These are phyloP conservation scores for Salvia sclarea DNA, from an alignment of 305 asterid genomes.

Conservation along the genomic window DNA sequence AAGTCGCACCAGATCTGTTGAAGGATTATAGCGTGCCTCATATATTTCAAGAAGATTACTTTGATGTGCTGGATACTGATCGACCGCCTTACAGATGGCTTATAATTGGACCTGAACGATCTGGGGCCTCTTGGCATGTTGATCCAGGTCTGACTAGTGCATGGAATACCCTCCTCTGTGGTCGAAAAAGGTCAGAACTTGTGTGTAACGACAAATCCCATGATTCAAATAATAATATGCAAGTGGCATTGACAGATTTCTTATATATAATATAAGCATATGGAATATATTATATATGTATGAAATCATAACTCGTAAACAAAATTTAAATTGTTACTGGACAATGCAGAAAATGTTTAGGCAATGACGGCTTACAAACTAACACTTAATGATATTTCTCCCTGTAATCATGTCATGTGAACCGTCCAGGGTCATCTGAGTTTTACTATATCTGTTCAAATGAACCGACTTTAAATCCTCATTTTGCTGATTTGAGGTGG, in stretches of 20 bases:
- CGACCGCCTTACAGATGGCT: constrained; percentile 96
- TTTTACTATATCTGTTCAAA: neutral
- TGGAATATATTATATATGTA: no score
- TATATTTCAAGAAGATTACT: constrained; percentile 89
- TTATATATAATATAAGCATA: neutral
- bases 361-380: no score
- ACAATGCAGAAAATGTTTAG: no score
- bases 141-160: constrained; percentile 99
- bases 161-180: constrained; percentile 96
- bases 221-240: neutral
- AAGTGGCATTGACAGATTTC: neutral
- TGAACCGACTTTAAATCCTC: neutral
- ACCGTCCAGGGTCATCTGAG: neutral
- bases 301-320: no score
- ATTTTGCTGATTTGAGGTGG: neutral
- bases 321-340: no score
- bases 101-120: constrained; percentile 93
- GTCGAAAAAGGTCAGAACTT: constrained; percentile 76
- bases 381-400: no score
- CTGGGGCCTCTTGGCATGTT: constrained; percentile 99
- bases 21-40: constrained; percentile 80
- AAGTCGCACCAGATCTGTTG: constrained; percentile 78
- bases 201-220: constrained; percentile 12
- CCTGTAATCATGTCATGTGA: no score
- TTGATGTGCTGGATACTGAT: constrained; percentile 75